Conservation (phyloP, 1,284 basidiomycete genomes). For the Hymenochaete sp. region DNA sequence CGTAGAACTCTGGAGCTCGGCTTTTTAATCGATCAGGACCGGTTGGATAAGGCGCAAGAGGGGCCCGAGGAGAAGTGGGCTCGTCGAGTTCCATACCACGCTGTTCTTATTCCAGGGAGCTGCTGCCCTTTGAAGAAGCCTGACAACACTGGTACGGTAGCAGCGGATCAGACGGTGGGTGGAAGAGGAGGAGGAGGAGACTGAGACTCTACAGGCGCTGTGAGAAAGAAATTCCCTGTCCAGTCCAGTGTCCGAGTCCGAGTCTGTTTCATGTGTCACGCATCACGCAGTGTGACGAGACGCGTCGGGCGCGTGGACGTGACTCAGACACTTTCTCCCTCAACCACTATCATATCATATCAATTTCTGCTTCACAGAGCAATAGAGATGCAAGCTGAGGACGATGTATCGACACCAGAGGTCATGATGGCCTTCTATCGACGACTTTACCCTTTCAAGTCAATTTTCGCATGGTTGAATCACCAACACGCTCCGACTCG, state of each 20-base stretch:
- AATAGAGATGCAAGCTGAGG: conserved; percentile 18
- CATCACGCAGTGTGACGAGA: no score
- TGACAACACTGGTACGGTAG: not conserved
- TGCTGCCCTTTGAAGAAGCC: no score
- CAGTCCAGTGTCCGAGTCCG: not conserved
- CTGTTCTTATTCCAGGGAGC: no score
- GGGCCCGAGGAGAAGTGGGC: conserved; percentile 44
- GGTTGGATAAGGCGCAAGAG: conserved; percentile 44
- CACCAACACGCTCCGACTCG: conserved; percentile 72
- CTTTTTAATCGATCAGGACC: conserved; percentile 38
- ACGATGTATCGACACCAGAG: conserved; percentile 40
- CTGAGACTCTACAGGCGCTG: not conserved
- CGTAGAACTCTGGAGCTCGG: conserved; percentile 77
- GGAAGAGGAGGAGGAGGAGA: not conserved
- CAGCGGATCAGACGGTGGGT: not conserved
- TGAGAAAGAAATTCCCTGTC: conserved; percentile 6
- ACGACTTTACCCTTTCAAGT: conserved; percentile 90
- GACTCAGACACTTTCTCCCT: no score
- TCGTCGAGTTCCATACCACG: conserved; percentile 16
- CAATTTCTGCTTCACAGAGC: not conserved
- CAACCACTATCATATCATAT: not conserved
- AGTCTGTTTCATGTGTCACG: no score
- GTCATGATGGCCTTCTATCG: conserved; percentile 88
- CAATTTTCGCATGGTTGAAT: conserved; percentile 92
- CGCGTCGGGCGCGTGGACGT: no score